Evolutionary conservation across 2,329 filamentous ascomycete species (phyloP).

Genomic region (Neofusicoccum umdonicola): DNA sequence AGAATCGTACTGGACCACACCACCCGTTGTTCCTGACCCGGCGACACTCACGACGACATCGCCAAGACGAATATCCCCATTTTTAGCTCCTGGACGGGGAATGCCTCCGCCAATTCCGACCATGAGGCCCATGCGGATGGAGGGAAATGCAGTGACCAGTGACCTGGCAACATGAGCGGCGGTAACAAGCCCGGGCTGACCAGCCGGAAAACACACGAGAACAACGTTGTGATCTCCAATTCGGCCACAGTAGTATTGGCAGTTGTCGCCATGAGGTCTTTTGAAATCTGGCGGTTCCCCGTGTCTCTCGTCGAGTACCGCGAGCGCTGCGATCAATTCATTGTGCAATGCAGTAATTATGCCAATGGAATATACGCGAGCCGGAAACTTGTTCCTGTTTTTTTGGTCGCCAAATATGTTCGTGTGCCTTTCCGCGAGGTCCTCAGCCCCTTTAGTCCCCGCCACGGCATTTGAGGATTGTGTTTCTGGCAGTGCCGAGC

Average conservation of each 20-base stretch:
- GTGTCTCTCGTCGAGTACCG: not conserved
- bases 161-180: not conserved
- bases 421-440: too few relatives aligned
- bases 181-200: not conserved
- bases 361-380: not conserved
- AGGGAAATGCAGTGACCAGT: not conserved
- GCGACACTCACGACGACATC: constrained; percentile 27
- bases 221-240: not conserved
- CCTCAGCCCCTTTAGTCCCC: too few relatives aligned
- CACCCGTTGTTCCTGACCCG: constrained; percentile 16
- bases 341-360: not conserved
- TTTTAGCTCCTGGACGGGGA: constrained; percentile 26
- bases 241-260: not conserved
- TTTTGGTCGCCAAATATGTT: too few relatives aligned
- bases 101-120: constrained; percentile 18
- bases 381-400: too few relatives aligned
- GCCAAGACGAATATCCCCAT: constrained; percentile 32
- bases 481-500: too few relatives aligned
- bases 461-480: too few relatives aligned
- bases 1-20: constrained; percentile 32
- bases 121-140: not conserved
- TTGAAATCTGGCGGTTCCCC: not conserved
- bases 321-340: not conserved
- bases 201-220: not conserved
- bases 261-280: not conserved